Evolutionary conservation across 2,329 filamentous ascomycete species (phyloP), one percentile per base, ranked within the genome.

Genomic region (Fusarium sororula): DNA sequence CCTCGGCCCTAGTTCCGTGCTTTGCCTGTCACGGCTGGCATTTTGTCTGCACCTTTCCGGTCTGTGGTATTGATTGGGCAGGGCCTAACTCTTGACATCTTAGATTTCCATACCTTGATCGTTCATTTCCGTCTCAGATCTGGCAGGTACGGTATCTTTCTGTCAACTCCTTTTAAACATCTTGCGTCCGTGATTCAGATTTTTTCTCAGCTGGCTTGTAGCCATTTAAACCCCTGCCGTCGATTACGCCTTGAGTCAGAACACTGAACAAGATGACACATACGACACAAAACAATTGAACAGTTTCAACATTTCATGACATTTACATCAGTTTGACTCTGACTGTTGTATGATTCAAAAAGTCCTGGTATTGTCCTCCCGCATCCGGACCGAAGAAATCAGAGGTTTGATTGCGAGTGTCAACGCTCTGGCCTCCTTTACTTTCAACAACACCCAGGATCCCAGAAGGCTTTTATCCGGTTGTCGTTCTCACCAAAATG

Each of bases 81-180:
- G 54, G 59, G 51, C 66, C 74, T 72, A 69, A 53, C 63, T 69
- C 60, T 73, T 67, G 68, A 60, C 61, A 73, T 77, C 61, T 73
- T 57, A 59, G 48, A 70, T 72, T 64, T 55, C 63, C 74, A 73
- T 75, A 61, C 60, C 58, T 58, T 66, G 61, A 55, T 75, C 68
- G 62, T 53, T 74, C 60, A 69, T 65, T 54, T 63, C 55, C 55
- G 76, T 77, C 75, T 77, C 56, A 75, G 75, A 78, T 77, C 67
- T 73, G 58, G 50, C 63, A 66, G 60, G 60, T 63, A 48, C 26
- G 24, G 24, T 10, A 26, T n/a, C 32, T 61, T 63, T 70, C 30
- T 47, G 20, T 37, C 50, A 42, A 62, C 69, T 71, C 63, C 51
- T 66, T 59, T 58, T 53, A 26, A 55, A 35, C 48, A 62, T 62